Evolutionary conservation across 352 stramenopile species (phyloP), one percentile per base, ranked within the genome.

Genomic region (Phytophthora pisi): DNA sequence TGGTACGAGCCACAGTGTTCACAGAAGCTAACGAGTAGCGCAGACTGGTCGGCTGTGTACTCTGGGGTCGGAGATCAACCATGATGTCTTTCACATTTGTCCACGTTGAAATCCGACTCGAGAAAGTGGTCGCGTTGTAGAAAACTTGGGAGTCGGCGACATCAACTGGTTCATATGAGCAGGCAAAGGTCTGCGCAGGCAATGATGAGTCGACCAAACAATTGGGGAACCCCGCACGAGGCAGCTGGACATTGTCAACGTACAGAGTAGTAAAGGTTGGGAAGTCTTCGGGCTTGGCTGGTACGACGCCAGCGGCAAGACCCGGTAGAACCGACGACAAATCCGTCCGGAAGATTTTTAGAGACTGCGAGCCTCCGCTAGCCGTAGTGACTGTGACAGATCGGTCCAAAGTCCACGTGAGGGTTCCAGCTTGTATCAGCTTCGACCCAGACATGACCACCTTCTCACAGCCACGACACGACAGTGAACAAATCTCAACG

Each of bases 391-490:
- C 54, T 0, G 72, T 51, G 38, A 89, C 46, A 2, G 70, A 88
- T 30, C 71, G 78, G 20, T 75, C 54, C 3, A 90, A 61, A 5
- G 56, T 69, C 84, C 84, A 92, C 9, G 64, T 78, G 18, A 80
- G 51, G 18, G 81, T 59, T 20, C 61, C 76, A 2, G 72, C 54
- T 9, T 49, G 43, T 36, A 90, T 60, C 9, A 73, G 61, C 10
- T 74, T 78, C 0, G 81, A 74, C 2, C 84, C 84, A 7, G 82
- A 89, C 6, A 92, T 55, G 40, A 66, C 70, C n/a, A 86, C 82
- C 15, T 72, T 56, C 46, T 93, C 86, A 57, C 86, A 93, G 0
- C 77, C 83, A n/a, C 79, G 83, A 43, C 83, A 93, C 20, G 79
- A 81, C 3, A 82, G 60, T 6, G 81, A 66, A 28, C 86, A 93